Evolutionary conservation across 441 rosid species (phyloP), one percentile per base, ranked within the genome.

Genomic region (Euphorbia celastroides): DNA sequence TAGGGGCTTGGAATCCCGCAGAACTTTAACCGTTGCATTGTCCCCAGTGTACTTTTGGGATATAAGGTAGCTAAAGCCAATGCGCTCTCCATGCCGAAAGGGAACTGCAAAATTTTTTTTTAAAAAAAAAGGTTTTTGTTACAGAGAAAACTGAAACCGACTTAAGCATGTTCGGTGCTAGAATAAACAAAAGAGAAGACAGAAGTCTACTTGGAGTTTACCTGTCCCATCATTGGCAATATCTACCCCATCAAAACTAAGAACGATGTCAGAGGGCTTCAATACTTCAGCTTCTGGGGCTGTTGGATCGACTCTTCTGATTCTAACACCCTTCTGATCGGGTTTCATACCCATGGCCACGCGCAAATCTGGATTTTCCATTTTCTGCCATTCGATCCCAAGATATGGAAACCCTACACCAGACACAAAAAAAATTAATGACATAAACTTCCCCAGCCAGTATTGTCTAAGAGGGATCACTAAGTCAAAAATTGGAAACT

Each of bases 181-280:
- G 16, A 6, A 22, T 4, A n/a, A 36, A 41, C 9, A 3, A 41
- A 41, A 41, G 10, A 48, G 34, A 16, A 19, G 57, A 36, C 62
- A 30, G 26, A 44, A 42, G 19, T 16, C 62, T 42, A 26, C 34
- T 42, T 12, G 11, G 10, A 50, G 7, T 50, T 50, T 76, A 88
- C 99, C 88, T 61, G 99, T 93, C 81, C 99, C 99, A 79, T 91
- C 99, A 72, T 93, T 93, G 44, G 99, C 96, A 72, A 93, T 88
- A 67, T 89, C 78, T 36, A 89, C 86, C 57, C 90, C 86, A 54
- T 91, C 96, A 70, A 93, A 93, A 77, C 96, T 78, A 25, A 93
- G 88, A 72, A 93, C 83, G 70, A 88, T 65, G 73, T 93, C 99
- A 0, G 96, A 93, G 36, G 95, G 86, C 85, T 85, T 88, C 82